These are phyloP conservation scores for Poa annua DNA, from an alignment of 176 grass and related monocot species.

Conservation along the genomic window DNA sequence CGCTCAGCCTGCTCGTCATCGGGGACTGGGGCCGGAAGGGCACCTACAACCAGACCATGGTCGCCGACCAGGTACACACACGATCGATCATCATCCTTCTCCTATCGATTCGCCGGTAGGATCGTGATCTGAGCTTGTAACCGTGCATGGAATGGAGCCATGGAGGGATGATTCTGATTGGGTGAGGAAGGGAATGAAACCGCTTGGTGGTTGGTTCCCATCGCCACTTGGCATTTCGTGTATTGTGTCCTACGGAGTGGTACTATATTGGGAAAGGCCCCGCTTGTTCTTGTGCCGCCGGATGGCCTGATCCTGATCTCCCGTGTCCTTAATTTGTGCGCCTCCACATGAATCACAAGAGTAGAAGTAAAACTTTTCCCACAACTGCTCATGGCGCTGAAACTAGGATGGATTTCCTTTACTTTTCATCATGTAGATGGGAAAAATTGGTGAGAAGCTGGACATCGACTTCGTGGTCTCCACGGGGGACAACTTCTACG, in stretches of 20 bases:
- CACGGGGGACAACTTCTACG: slow-evolving; percentile 88
- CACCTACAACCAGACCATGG: slow-evolving; percentile 65
- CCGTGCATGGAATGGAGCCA: background rate
- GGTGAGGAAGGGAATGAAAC: background rate
- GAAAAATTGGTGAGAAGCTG: slow-evolving; percentile 59
- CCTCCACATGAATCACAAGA: background rate
- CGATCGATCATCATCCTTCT: background rate
- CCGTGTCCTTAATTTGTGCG: background rate
- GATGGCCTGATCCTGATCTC: background rate
- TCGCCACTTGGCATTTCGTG: slow-evolving; percentile 16
- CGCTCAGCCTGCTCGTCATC: slow-evolving; percentile 75
- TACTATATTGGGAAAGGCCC: too few relatives aligned
- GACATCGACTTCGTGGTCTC: slow-evolving; percentile 92
- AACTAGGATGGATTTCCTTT: background rate
- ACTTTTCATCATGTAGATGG: slow-evolving; percentile 53
- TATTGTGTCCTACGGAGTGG: background rate
- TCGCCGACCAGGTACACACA: slow-evolving; percentile 77
- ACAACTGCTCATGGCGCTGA: background rate
- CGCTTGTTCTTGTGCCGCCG: background rate
- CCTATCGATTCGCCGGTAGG: background rate
- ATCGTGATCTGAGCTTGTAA: background rate
- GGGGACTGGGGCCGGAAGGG: slow-evolving; percentile 92
- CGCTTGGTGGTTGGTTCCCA: background rate
- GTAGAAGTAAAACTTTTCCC: background rate
- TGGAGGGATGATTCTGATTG: background rate